Evolutionary conservation across 768 basidiomycete genomes (phyloP).

Genomic region (Lenzites betulinus): DNA sequence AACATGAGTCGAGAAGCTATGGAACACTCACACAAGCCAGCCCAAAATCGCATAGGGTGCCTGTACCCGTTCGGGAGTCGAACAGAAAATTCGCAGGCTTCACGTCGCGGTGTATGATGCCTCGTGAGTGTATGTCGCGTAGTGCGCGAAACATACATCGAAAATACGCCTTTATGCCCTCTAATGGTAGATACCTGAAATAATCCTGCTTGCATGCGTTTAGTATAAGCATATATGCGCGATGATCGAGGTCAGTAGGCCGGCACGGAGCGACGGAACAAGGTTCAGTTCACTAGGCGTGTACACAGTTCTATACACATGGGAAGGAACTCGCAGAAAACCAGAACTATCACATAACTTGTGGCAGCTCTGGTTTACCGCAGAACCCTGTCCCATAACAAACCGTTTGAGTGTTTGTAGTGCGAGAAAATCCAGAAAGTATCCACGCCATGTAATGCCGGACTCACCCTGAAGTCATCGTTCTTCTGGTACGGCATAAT

Average conservation of each 20-base stretch:
- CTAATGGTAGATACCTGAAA: slow-evolving; percentile 71
- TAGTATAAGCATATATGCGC: slow-evolving; percentile 23
- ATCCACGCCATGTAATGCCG: too few species aligned
- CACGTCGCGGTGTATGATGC: slow-evolving; percentile 94
- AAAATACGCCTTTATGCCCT: slow-evolving; percentile 83
- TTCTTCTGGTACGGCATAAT: slow-evolving; percentile 93
- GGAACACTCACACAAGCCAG: slow-evolving; percentile 77
- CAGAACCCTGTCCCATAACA: too few species aligned
- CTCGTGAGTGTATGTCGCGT: slow-evolving; percentile 82
- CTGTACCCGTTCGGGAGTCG: slow-evolving; percentile 79
- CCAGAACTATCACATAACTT: too few species aligned
- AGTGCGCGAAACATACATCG: slow-evolving; percentile 89
- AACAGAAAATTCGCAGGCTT: slow-evolving; percentile 98
- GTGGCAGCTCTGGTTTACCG: too few species aligned
- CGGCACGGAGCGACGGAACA: too few species aligned
- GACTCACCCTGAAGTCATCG: slow-evolving; percentile 86
- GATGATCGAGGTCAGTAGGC: too few species aligned
- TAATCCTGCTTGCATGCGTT: slow-evolving; percentile 57
- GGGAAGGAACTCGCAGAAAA: too few species aligned
- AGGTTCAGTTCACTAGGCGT: too few species aligned
- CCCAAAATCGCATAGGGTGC: slow-evolving; percentile 93
- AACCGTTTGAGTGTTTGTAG: too few species aligned
- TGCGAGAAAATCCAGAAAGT: too few species aligned
- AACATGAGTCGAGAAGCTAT: neutral
- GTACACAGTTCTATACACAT: too few species aligned